Conservation (phyloP, 306 rosid genomes). For the apple (Malus domestica) region DNA sequence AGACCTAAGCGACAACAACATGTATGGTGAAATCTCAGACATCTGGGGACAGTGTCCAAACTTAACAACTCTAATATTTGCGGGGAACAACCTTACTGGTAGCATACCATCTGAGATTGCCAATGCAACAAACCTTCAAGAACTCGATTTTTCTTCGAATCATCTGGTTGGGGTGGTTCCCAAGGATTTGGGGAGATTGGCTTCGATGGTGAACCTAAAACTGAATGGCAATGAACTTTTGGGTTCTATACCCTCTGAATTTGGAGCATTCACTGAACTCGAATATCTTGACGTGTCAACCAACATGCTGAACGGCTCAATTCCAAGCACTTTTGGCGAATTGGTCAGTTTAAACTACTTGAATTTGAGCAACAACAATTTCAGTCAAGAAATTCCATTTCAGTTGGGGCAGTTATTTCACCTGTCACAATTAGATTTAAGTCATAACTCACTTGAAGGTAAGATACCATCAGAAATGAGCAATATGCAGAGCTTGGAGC, state of each 20-base stretch:
- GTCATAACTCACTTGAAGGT: neutral
- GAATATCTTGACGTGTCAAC: constrained; percentile 1
- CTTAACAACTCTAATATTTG: neutral
- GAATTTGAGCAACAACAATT: constrained; percentile 7
- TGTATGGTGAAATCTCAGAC: neutral
- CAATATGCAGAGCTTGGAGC: constrained; percentile 7
- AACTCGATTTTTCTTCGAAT: neutral
- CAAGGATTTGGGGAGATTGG: neutral
- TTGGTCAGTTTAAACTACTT: neutral
- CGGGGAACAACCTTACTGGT: neutral
- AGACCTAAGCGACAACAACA: neutral
- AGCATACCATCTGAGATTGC: neutral
- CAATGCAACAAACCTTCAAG: neutral
- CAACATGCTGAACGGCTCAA: neutral
- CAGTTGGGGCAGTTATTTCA: constrained; percentile 6
- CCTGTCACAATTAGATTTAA: neutral
- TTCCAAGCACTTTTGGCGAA: neutral
- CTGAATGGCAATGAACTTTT: neutral
- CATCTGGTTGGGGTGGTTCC: neutral
- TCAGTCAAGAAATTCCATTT: constrained; percentile 3
- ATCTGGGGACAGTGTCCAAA: neutral
- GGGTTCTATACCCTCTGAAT: neutral
- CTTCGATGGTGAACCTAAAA: neutral
- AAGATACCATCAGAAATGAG: neutral
- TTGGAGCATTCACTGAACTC: neutral